Evolutionary conservation across 1,284 basidiomycete species (phyloP), one percentile per base, ranked within the genome.

Genomic region (Cutaneotrichosporon mucoides): DNA sequence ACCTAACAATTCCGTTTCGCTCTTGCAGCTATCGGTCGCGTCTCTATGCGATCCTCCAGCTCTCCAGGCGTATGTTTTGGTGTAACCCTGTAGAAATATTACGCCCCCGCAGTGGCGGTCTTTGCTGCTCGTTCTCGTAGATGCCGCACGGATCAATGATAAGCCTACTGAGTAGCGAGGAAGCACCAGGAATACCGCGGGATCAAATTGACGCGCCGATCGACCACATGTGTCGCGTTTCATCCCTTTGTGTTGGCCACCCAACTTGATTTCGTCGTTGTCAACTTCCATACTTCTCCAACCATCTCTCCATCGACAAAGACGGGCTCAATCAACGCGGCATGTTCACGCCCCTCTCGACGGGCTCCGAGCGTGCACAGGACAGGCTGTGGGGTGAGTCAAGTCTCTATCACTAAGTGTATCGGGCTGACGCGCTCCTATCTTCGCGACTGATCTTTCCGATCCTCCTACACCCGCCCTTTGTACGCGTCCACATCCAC

Each of bases 261-360:
- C 36, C 13, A n/a, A 37, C 8, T 48, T 38, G 48, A 16, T 34
- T 6, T 43, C 15, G 11, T 38, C 8, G 5, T 51, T 7, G 5
- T 41, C 38, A 10, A 12, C 38, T 41, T 40, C 12, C 38, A 40
- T 12, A 37, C 35, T 6, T 6, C 13, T 42, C 15, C 49, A 15
- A 37, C 9, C 41, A 38, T 11, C 15, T 16, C 5, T 41, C 37
- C 33, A 51, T 40, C 12, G 12, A 12, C 38, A 40, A 40, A 9
- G 12, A 12, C 8, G 9, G 38, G 38, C 8, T 40, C 38, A 9
- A 8, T 9, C 9, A 40, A 40, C 9, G 49, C 49, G 53, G 45
- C 35, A 76, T 78, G 76, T 78, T 78, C 66, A 77, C 75, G 12
- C 76, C 76, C 10, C 66, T 78, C 10, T 76, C 72, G 3, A 74